Percentiles rank a stretch among this genome's conserved stretches.
These are phyloP conservation scores for Ramaria rubella DNA, from an alignment of 768 basidiomycete species.

Conservation along the genomic window DNA sequence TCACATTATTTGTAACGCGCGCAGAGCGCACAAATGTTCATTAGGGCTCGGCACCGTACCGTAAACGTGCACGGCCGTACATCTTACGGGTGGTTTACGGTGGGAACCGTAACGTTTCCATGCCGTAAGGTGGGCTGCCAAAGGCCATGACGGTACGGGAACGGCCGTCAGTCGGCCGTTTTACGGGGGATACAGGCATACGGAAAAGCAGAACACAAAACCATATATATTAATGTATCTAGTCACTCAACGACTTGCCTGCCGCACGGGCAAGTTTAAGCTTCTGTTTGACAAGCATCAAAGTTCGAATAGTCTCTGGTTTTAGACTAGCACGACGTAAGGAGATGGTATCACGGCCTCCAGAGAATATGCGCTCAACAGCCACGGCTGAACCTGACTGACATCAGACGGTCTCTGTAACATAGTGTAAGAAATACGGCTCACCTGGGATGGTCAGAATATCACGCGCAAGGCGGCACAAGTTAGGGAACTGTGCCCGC, in stretches of 20 bases:
- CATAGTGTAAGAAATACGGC: no score
- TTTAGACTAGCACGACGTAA: conserved; percentile 4
- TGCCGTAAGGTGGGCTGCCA: not conserved
- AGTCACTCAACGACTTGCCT: not conserved
- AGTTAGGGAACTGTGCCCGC: conserved; percentile 17
- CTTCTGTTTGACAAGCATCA: conserved; percentile 7
- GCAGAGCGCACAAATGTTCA: no score
- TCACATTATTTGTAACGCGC: no score
- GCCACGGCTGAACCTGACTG: conserved; percentile 3
- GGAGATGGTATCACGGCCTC: conserved; percentile 8
- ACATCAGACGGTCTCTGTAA: not conserved
- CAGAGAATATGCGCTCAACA: conserved; percentile 7
- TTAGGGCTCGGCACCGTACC: conserved; percentile 10
- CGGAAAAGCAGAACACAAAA: not conserved
- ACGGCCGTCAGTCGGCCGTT: not conserved
- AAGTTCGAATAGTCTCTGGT: conserved; percentile 1
- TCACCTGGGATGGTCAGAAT: conserved; percentile 20
- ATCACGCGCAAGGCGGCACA: conserved; percentile 17
- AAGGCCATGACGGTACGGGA: not conserved
- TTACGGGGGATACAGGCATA: conserved; percentile 3
- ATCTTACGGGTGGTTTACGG: not conserved
- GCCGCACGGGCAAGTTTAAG: not conserved
- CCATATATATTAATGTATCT: not conserved
- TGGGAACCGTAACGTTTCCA: not conserved
- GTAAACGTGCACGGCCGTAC: conserved; percentile 1